phyloP scores from a whole-genome alignment of 2,329 filamentous ascomycete genomes.

The Coniosporium tulheliwenetii region DNA sequence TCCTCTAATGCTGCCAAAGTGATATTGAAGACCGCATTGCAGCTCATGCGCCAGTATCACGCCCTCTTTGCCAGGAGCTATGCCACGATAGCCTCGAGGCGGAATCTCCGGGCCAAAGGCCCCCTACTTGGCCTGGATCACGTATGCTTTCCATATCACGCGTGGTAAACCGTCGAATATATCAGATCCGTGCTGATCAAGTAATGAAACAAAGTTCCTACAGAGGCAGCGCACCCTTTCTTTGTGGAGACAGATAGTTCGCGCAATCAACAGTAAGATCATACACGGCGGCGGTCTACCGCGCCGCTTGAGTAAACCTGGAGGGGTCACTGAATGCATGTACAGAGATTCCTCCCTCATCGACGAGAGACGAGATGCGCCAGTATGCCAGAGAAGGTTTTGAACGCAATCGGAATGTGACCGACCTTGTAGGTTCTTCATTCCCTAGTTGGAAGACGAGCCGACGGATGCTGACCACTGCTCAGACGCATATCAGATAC shows the following conservation, averaged over 20 bases:
- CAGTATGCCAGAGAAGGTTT: slow-evolving; percentile 34
- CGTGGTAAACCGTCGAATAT: no score
- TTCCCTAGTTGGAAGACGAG: not conserved
- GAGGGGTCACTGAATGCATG: slow-evolving; percentile 1
- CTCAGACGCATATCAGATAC: slow-evolving; percentile 30
- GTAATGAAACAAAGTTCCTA: slow-evolving; percentile 24
- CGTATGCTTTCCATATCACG: slow-evolving; percentile 6
- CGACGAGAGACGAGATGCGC: slow-evolving; percentile 26
- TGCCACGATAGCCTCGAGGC: no score
- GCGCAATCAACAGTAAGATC: slow-evolving; percentile 20
- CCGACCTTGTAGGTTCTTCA: slow-evolving; percentile 25
- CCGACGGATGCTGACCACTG: slow-evolving; percentile 4
- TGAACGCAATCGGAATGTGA: slow-evolving; percentile 27
- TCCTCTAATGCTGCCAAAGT: no score
- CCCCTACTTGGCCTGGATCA: slow-evolving; percentile 18
- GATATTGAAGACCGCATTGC: no score
- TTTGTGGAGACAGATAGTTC: slow-evolving; percentile 31
- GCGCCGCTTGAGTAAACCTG: not conserved
- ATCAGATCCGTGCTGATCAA: not conserved
- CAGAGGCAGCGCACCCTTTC: slow-evolving; percentile 29
- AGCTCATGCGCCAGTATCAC: no score
- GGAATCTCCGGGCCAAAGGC: no score
- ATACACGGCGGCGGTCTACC: not conserved
- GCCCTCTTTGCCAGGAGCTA: no score
- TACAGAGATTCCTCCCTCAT: slow-evolving; percentile 18